phyloP scores from a whole-genome alignment of 106 monocot species.

The Apostasia shenzhenica region DNA sequence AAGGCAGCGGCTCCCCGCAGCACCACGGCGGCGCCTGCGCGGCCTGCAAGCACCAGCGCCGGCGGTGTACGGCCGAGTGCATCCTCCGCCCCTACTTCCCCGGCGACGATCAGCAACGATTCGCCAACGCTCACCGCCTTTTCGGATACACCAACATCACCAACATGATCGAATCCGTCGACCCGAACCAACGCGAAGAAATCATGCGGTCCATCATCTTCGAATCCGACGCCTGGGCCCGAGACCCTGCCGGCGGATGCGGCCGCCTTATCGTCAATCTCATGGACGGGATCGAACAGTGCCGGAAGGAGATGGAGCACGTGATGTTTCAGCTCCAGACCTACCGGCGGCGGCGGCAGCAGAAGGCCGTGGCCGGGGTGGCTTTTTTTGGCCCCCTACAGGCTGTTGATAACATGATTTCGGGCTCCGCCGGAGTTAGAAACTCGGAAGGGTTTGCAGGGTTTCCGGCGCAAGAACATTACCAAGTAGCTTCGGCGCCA shows the following conservation, averaged over 20 bases:
- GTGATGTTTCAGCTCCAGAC: no score
- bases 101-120: slow-evolving; percentile 20
- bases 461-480: no score
- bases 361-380: no score
- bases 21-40: slow-evolving; percentile 21
- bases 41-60: slow-evolving; percentile 38
- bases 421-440: no score
- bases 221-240: slow-evolving; percentile 24
- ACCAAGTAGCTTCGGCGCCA: no score
- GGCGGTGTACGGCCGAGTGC: slow-evolving; percentile 33
- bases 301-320: slow-evolving; percentile 10
- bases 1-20: no score
- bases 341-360: no score
- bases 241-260: slow-evolving; percentile 30
- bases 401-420: no score
- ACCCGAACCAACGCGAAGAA: slow-evolving; percentile 1
- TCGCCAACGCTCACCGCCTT: slow-evolving; percentile 29
- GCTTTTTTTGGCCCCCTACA: no score
- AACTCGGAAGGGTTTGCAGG: no score
- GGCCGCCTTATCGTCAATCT: slow-evolving; percentile 14
- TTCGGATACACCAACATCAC: slow-evolving; percentile 36
- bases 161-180: slow-evolving; percentile 11
- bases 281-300: neutral
- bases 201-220: slow-evolving; percentile 29
- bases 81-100: slow-evolving; percentile 32